Evolutionary conservation across 192 early-diverging fungal species (phyloP).

Genomic region (Coemansia sp.): DNA sequence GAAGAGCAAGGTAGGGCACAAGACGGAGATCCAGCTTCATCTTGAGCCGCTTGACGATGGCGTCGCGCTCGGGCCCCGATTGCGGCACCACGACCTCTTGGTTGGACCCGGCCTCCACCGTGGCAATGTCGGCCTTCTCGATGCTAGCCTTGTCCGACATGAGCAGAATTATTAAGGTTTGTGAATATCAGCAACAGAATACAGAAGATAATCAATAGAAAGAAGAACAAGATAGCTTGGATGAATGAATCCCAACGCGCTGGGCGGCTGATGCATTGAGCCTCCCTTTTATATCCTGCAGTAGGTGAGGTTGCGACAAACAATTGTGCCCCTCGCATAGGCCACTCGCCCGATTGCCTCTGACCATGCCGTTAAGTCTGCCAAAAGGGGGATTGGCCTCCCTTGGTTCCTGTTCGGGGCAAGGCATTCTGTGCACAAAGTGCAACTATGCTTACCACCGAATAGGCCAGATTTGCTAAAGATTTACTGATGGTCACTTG

Average conservation of each 20-base stretch:
- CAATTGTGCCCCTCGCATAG: conserved; percentile 1
- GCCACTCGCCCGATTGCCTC: too few relatives aligned
- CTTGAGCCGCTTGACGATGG: conserved; percentile 45
- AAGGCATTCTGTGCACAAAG: too few relatives aligned
- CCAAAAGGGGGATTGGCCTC: background rate
- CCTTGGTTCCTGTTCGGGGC: too few relatives aligned
- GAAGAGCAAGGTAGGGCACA: conserved; percentile 59
- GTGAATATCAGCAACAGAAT: background rate
- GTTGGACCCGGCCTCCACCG: background rate
- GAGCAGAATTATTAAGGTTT: background rate
- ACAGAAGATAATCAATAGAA: background rate
- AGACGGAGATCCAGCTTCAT: conserved; percentile 59
- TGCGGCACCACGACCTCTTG: conserved; percentile 25
- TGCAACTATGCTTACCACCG: background rate
- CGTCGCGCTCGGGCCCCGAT: conserved; percentile 42
- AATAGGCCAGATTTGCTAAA: background rate
- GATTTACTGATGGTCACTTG: background rate
- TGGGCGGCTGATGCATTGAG: background rate
- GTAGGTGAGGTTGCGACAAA: background rate
- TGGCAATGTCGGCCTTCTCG: conserved; percentile 1
- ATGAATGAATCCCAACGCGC: background rate
- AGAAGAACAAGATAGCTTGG: background rate
- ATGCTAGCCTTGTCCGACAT: conserved; percentile 12
- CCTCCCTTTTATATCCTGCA: background rate
- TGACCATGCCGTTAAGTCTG: too few relatives aligned